Conservation (phyloP, 805 yeast species). For the Starmerella apis region DNA sequence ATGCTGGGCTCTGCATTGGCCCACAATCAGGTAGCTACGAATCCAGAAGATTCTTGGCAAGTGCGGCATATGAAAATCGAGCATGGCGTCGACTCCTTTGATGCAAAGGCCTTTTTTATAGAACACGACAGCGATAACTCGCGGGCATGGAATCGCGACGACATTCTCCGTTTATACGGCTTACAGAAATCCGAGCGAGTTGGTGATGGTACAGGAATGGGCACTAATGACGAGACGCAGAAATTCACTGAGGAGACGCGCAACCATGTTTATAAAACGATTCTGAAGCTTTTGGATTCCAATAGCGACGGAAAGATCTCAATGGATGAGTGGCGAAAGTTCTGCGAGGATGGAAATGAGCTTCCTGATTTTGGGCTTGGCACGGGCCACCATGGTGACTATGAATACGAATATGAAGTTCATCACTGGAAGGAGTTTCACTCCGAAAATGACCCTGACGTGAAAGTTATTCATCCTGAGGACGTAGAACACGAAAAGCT, state of each 20-base stretch:
- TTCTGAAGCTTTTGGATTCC: conserved; percentile 53
- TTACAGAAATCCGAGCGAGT: conserved; percentile 57
- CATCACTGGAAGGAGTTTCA: conserved; percentile 78
- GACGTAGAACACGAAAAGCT: conserved; percentile 78
- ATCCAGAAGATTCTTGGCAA: conserved; percentile 30
- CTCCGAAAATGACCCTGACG: conserved; percentile 67
- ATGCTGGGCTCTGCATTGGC: conserved; percentile 13
- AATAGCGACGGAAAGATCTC: conserved; percentile 56
- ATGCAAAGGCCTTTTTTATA: conserved; percentile 63
- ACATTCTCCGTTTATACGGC: conserved; percentile 75
- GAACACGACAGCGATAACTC: conserved; percentile 55
- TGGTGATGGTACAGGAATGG: conserved; percentile 87
- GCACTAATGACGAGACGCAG: conserved; percentile 53
- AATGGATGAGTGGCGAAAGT: conserved; percentile 59
- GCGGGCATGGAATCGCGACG: conserved; percentile 51
- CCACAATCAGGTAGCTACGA: conserved; percentile 13
- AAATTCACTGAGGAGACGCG: conserved; percentile 47
- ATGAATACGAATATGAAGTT: conserved; percentile 84
- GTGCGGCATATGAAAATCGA: conserved; percentile 75
- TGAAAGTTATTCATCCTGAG: conserved; percentile 68
- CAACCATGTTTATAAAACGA: conserved; percentile 43
- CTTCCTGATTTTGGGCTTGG: conserved; percentile 91
- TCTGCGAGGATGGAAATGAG: conserved; percentile 50
- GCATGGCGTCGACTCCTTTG: conserved; percentile 66
- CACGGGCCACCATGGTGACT: conserved; percentile 88